These are phyloP conservation scores for Stachybotrys echinatus DNA, from an alignment of 2,329 filamentous ascomycete species.

Conservation along the genomic window DNA sequence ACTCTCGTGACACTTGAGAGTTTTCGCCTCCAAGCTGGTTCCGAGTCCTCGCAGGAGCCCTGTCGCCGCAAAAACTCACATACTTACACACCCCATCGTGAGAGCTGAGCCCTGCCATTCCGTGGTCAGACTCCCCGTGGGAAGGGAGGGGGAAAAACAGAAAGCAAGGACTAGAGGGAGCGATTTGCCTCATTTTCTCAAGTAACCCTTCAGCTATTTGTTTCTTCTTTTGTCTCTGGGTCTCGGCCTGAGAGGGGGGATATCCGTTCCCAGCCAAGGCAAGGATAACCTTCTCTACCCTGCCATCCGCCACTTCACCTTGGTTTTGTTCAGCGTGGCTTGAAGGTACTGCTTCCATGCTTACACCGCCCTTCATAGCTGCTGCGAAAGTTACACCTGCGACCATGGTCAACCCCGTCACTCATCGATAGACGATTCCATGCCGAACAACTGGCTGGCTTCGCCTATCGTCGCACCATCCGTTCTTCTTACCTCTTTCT, in stretches of 20 bases:
- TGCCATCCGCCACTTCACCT: not conserved
- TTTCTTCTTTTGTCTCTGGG: not conserved
- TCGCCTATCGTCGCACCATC: constrained; percentile 1
- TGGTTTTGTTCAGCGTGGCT: not conserved
- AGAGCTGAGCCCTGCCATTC: no score
- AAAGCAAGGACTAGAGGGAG: not conserved
- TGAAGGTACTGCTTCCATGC: not conserved
- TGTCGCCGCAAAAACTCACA: no score
- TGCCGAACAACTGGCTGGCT: constrained; percentile 6
- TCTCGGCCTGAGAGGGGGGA: not conserved
- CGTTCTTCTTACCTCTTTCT: not conserved
- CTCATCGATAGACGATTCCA: constrained; percentile 11
- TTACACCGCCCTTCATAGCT: not conserved
- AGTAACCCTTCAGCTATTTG: not conserved
- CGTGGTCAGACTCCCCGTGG: not conserved
- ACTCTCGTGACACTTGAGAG: not conserved
- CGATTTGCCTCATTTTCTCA: not conserved
- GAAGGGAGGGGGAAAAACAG: not conserved
- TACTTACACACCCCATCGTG: no score
- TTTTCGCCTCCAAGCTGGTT: not conserved
- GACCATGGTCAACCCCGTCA: constrained; percentile 15
- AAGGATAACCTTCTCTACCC: not conserved
- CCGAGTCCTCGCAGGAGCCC: not conserved
- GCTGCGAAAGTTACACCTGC: constrained; percentile 1
- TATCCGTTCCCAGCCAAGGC: not conserved